Evolutionary conservation across 2,329 filamentous ascomycete species (phyloP), one percentile per base, ranked within the genome.

Genomic region (Penicillium sp.): DNA sequence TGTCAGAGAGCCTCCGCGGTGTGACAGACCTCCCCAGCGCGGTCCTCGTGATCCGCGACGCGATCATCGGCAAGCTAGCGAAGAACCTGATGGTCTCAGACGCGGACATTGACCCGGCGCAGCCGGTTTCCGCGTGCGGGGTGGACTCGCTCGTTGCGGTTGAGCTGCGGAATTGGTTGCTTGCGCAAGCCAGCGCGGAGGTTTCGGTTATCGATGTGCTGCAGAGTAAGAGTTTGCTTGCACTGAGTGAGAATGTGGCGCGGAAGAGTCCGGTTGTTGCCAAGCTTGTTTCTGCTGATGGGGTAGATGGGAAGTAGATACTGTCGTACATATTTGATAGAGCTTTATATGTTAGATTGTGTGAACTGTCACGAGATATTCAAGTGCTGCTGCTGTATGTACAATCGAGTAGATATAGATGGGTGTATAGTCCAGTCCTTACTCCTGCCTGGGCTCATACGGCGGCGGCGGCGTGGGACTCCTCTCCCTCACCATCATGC

Each of bases 121-220:
- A 11, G 19, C 45, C 4, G 45, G 35, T 72, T 6, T 64, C 67
- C 3, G 75, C 79, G 52, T 70, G 76, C 19, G 73, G 78, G 0
- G 59, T 77, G 13, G 79, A 80, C 62, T 79, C 78, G 2, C 64
- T 81, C 1, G 58, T 78, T 13, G 75, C 78, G 0, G 77, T 80
- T 2, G 76, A 79, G 23, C 55, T 81, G 2, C 78, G 83, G 0
- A 70, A 78, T 2, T 86, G 83, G 83, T 82, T 85, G 61, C 45
- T 79, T n/a, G 82, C 82, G 57, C 72, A 81, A 44, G 50, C 84
- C 0, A 63, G 79, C 0, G 69, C 79, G 0, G 79, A 85, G 50
- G 75, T 85, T 0, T 79, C 82, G 0, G 77, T 84, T 2, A 70
- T 85, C 3, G 81, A 81, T 60, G 74, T 85, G 44, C 65, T 84